Percentiles rank a stretch among this genome's conserved stretches.
Conservation (phyloP, 129 eudicot genomes). For the Flaveria trinervia region DNA sequence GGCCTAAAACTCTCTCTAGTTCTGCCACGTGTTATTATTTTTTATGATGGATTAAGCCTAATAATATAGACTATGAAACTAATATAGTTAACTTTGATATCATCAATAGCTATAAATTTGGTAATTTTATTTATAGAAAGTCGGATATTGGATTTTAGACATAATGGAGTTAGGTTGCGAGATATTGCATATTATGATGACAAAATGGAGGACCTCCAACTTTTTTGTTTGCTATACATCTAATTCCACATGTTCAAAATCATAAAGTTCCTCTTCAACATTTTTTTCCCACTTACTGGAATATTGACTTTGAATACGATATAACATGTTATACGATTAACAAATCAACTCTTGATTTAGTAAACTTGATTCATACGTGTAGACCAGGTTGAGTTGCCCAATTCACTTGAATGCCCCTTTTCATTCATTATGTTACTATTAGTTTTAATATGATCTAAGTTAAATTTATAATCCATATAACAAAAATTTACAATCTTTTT, state of each 20-base stretch:
- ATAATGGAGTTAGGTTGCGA: background rate
- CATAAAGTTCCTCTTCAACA: background rate
- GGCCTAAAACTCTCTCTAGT: background rate
- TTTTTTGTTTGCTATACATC: background rate
- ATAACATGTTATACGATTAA: too few species aligned
- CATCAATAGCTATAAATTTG: background rate
- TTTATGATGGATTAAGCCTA: background rate
- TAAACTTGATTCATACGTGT: too few species aligned
- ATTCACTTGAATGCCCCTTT: too few species aligned
- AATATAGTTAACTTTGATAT: background rate
- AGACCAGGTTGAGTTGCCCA: too few species aligned
- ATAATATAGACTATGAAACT: background rate
- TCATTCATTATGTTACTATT: too few species aligned
- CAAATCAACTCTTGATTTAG: background rate
- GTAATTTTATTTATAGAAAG: background rate
- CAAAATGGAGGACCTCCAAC: background rate
- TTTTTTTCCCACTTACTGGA: background rate
- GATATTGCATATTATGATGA: background rate
- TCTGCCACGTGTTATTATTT: background rate
- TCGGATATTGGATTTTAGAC: background rate
- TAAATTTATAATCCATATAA: too few species aligned
- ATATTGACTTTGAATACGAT: background rate
- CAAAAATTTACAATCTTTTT: too few species aligned
- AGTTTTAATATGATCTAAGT: too few species aligned
- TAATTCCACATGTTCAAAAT: background rate